Evolutionary conservation across 1,139 yeast genomes (phyloP), one percentile per base, ranked within the genome.

Genomic region (Yamadazyma membranifaciens): DNA sequence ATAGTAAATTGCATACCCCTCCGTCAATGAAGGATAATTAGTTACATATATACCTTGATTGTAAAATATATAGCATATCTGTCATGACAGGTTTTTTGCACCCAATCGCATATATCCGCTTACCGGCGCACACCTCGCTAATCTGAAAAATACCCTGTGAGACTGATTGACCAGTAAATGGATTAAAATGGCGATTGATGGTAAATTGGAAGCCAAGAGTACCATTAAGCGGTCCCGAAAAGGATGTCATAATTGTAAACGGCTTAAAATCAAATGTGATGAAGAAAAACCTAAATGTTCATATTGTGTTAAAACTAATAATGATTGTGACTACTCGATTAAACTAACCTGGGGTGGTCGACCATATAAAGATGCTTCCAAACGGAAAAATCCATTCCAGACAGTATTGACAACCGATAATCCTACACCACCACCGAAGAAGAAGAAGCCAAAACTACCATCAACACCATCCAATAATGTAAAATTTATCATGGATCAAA

Each of bases 291-390:
- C 95, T 0, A 46, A 56, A 0, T 87, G 95, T 52, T 60, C 75
- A 1, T 70, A 78, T 47, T 87, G 95, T 55, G 38, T 59, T 4
- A 78, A 75, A 43, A 62, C 73, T 2, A 60, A 63, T 2, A 51
- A 62, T 9, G 47, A 56, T 1, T 86, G 95, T 60, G 91, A 84
- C 52, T 86, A 86, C 52, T 67, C 83, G 3, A 53, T 84, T 20
- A 78, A 73, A 47, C 64, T 86, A 32, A 77, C 81, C 0, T 86
- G 95, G 95, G 92, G 91, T 16, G 92, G 92, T 0, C 59, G 91
- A 38, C 88, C 87, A 0, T 80, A 69, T 46, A 65, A 66, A 44
- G 61, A 67, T 41, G 35, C 33, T 4, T 75, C 69, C 46, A 67
- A 69, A 37, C 63, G 70, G 10, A 63, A 51, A 22, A 44, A 33